These are phyloP conservation scores for Naegleria gruberi DNA, from an alignment of 208 protist genomes.

Conservation along the genomic window DNA sequence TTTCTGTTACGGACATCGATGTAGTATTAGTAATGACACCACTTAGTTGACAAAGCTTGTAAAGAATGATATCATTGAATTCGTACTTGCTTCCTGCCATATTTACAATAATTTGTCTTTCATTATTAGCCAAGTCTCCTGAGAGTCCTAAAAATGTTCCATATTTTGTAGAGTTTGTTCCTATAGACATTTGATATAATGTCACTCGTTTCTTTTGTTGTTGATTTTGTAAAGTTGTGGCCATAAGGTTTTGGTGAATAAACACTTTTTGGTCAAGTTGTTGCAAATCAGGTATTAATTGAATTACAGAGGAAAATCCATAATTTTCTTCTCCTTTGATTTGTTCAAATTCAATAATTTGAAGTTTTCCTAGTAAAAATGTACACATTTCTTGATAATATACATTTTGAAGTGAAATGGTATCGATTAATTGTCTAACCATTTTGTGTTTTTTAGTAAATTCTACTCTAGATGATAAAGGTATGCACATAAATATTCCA, in stretches of 20 bases:
- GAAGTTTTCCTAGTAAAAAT: background rate
- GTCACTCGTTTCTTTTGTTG: background rate
- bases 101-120: background rate
- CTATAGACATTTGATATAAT: background rate
- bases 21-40: background rate
- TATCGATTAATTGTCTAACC: background rate
- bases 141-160: background rate
- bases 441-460: background rate
- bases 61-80: background rate
- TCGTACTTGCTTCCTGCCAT: background rate
- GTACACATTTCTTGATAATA: background rate
- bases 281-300: background rate
- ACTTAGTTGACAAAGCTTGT: background rate
- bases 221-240: background rate
- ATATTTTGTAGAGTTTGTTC: background rate
- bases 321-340: background rate
- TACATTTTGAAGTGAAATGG: background rate
- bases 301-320: background rate
- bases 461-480: background rate
- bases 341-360: constrained; percentile 2
- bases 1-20: background rate
- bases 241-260: background rate
- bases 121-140: background rate
- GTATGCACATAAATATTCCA: background rate
- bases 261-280: background rate